Base-by-base conservation (phyloP, 805 yeast genomes). In the Lachancea thermotolerans region DNA sequence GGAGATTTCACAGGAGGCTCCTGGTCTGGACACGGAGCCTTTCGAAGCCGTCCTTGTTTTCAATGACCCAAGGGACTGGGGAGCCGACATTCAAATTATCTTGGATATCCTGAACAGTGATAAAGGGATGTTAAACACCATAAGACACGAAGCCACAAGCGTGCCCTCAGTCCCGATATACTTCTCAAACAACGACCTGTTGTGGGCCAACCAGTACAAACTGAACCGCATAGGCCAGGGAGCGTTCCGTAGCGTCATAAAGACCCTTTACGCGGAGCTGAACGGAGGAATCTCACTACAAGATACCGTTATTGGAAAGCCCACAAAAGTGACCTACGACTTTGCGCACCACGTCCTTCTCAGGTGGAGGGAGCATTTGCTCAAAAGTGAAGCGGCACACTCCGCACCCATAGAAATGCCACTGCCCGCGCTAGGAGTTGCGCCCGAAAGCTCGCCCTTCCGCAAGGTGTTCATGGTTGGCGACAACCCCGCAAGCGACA, bases 401-500 rank as follows among this genome's bases (percentile, higher is more conserved):
- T 11, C 33, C 21, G 44, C 50, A 18, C 34, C 34, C 38, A 45
- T 28, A 2, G 70, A 69, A 44, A 51, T 60, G 15, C 39, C 38
- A 17, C 53, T 69, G 14, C 85, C 85, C 1, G 58, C 56, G 16
- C 62, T 81, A 44, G 74, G 77, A 27, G 54, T 52, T n/a, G 52
- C 72, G 2, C 74, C 75, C 5, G 45, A 43, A 4, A 15, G 49
- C 2, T 55, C 74, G 0, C 79, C 77, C n/a, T 71, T 84, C 54
- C 67, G 70, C 32, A 65, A 74, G n/a, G 83, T 93, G 1, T 90
- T 74, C 66, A 93, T 93, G 99, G 87, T 93, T 31, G 99, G 99
- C 27, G 99, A 93, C 66, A 93, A 93, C 63, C 98, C 97, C 3
- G 93, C 82, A 27, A 78, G 89, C 41, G 99, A 93, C 61, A 93